A percentile compares a stretch with the other conserved stretches of the same genome.
phyloP scores from a whole-genome alignment of 2,329 filamentous ascomycete species.

The Ophiosphaerella herpotricha region DNA sequence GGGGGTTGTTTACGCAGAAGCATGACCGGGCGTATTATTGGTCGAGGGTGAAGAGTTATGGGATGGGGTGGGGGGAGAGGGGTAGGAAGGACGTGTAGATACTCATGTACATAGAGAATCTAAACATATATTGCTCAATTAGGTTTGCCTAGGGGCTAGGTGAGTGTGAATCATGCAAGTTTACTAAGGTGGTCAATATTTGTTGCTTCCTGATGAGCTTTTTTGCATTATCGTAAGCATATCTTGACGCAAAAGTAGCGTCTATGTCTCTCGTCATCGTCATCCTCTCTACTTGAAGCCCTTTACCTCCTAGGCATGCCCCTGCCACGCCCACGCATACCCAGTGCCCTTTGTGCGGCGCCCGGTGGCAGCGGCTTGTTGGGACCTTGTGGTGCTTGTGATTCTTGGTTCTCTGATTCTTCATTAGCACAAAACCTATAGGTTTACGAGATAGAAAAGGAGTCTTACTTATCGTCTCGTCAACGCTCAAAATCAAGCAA shows the following conservation, averaged over 20 bases:
- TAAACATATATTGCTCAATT: not conserved
- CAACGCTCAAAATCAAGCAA: slow-evolving; percentile 92
- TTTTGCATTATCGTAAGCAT: slow-evolving; percentile 41
- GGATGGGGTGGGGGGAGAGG: slow-evolving; percentile 43
- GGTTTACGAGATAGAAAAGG: not conserved
- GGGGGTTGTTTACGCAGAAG: slow-evolving; percentile 75
- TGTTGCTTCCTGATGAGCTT: not conserved
- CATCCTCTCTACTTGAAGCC: slow-evolving; percentile 5
- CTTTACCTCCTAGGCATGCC: slow-evolving; percentile 82
- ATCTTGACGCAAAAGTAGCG: slow-evolving; percentile 14
- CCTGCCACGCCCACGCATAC: slow-evolving; percentile 67
- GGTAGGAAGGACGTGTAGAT: slow-evolving; percentile 12
- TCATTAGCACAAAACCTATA: slow-evolving; percentile 21
- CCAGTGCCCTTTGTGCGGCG: slow-evolving; percentile 85
- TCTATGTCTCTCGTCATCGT: slow-evolving; percentile 31
- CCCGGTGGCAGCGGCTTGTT: slow-evolving; percentile 64
- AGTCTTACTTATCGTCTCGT: slow-evolving; percentile 86
- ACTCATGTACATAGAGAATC: not conserved
- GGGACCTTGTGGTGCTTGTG: slow-evolving; percentile 79
- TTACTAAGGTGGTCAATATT: not conserved
- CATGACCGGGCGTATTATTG: slow-evolving; percentile 67
- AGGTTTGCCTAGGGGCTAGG: too few species aligned
- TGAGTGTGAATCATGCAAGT: not conserved
- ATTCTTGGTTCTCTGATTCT: slow-evolving; percentile 81
- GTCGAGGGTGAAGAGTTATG: slow-evolving; percentile 65